A percentile compares a stretch with the other conserved stretches of the same genome.
phyloP scores from a whole-genome alignment of 2,329 filamentous ascomycete genomes.

The Fusarium transvaalense region DNA sequence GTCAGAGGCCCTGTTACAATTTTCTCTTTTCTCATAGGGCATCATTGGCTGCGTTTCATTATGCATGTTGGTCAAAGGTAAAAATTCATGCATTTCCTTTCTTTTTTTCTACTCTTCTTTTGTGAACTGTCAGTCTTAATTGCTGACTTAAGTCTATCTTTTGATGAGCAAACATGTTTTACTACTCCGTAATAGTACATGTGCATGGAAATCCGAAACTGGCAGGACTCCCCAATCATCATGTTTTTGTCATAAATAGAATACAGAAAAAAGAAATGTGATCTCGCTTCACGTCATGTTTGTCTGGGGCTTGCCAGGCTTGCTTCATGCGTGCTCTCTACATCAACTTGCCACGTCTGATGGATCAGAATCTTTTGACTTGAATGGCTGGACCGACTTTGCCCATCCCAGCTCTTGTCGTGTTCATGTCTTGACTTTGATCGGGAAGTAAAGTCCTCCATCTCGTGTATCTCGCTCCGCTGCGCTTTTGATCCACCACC shows the following conservation, averaged over 20 bases:
- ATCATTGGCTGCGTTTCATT: background rate
- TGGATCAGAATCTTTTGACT: slow-evolving; percentile 50
- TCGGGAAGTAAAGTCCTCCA: slow-evolving; percentile 23
- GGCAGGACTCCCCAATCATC: background rate
- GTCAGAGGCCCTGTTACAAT: background rate
- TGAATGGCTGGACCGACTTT: slow-evolving; percentile 44
- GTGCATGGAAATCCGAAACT: slow-evolving; percentile 10
- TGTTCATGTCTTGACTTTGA: slow-evolving; percentile 6
- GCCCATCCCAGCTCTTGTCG: slow-evolving; percentile 27
- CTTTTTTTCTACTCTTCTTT: background rate
- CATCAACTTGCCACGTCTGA: slow-evolving; percentile 49
- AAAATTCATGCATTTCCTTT: slow-evolving; percentile 1
- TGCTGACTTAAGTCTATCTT: background rate
- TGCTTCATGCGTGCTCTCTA: slow-evolving; percentile 36
- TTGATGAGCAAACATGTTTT: background rate
- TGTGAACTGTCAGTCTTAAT: background rate
- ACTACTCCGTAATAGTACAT: slow-evolving; percentile 5
- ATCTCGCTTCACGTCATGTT: slow-evolving; percentile 3
- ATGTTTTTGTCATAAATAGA: background rate
- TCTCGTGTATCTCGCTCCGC: slow-evolving; percentile 32
- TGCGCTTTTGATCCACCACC: slow-evolving; percentile 17
- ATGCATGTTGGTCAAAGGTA: slow-evolving; percentile 9
- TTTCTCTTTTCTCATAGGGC: slow-evolving; percentile 1
- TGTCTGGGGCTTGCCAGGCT: background rate
- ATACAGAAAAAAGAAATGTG: background rate